A percentile compares a stretch with the other conserved stretches of the same genome.
phyloP scores from a whole-genome alignment of 176 grass and related monocot genomes.

The Avena eriantha region DNA sequence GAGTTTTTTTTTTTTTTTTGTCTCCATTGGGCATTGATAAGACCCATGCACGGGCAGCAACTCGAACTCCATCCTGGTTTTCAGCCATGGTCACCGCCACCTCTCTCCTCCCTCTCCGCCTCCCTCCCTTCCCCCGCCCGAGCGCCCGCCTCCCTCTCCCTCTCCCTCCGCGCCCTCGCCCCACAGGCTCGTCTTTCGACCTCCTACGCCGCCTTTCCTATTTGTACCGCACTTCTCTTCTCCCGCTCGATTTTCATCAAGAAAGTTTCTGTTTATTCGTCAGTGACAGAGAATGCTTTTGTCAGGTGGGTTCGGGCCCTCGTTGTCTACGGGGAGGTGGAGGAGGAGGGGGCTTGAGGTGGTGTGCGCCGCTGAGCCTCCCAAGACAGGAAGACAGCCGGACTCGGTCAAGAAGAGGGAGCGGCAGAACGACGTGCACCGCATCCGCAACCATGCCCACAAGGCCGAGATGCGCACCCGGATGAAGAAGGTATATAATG shows the following conservation, averaged over 20 bases:
- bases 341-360: constrained; percentile 49
- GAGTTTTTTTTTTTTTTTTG: no score
- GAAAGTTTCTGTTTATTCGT: background rate
- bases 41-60: background rate
- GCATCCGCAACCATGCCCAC: constrained; percentile 66
- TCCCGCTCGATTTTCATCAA: background rate
- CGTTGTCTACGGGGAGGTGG: constrained; percentile 26
- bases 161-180: constrained; percentile 35
- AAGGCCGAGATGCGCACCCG: constrained; percentile 78
- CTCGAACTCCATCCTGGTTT: constrained; percentile 15
- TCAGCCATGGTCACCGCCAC: constrained; percentile 48
- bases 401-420: constrained; percentile 76
- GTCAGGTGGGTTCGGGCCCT: constrained; percentile 34
- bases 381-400: constrained; percentile 44
- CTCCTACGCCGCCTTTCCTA: constrained; percentile 36
- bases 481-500: constrained; percentile 66
- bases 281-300: background rate
- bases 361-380: constrained; percentile 59
- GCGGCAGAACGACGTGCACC: constrained; percentile 60
- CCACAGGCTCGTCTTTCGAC: constrained; percentile 30
- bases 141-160: constrained; percentile 5
- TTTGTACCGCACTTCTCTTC: constrained; percentile 30
- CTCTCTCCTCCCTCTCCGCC: constrained; percentile 45
- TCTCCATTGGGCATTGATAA: no score
- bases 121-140: constrained; percentile 37